Evolutionary conservation across 2,329 filamentous ascomycete genomes (phyloP).

Genomic region (Diplodia intermedia): DNA sequence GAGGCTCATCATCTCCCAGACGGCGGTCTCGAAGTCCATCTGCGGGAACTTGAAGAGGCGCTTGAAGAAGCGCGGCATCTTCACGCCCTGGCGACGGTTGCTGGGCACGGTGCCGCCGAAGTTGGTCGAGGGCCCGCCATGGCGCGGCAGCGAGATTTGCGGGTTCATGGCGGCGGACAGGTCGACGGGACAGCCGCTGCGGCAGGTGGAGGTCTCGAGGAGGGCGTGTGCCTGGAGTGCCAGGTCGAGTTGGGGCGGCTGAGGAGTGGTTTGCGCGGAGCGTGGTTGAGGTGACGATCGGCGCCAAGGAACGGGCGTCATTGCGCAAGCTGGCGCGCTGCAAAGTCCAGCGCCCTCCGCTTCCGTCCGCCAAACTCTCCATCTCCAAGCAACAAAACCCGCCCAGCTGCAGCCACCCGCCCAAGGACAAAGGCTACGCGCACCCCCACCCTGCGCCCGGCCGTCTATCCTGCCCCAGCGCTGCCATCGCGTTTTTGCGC

Average conservation of each 20-base stretch:
- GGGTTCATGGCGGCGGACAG: conserved; percentile 58
- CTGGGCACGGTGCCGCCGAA: conserved; percentile 60
- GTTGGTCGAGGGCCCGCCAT: conserved; percentile 57
- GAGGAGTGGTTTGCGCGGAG: conserved; percentile 13
- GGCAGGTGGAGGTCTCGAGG: neutral
- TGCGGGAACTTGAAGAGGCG: conserved; percentile 74
- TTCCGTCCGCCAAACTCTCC: conserved; percentile 24
- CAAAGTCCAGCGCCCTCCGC: conserved; percentile 28
- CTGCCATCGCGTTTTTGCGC: conserved; percentile 15
- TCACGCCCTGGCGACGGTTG: conserved; percentile 59
- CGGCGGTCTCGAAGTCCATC: conserved; percentile 77
- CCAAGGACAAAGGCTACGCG: conserved; percentile 11
- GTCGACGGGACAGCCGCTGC: conserved; percentile 10
- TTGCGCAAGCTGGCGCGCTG: conserved; percentile 26
- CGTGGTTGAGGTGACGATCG: conserved; percentile 16
- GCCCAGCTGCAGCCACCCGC: conserved; percentile 16
- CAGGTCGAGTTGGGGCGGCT: conserved; percentile 29
- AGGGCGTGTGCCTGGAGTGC: conserved; percentile 20
- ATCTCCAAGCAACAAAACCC: conserved; percentile 3
- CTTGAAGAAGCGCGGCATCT: conserved; percentile 72
- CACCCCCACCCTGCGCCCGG: conserved; percentile 4
- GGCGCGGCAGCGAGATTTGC: conserved; percentile 65
- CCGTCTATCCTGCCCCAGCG: conserved; percentile 7
- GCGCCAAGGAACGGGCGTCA: conserved; percentile 27
- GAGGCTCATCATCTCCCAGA: conserved; percentile 74